A percentile compares a stretch with the other conserved stretches of the same genome.
Conservation (phyloP, 2,329 filamentous ascomycete species). For the Phialophora macrospora region DNA sequence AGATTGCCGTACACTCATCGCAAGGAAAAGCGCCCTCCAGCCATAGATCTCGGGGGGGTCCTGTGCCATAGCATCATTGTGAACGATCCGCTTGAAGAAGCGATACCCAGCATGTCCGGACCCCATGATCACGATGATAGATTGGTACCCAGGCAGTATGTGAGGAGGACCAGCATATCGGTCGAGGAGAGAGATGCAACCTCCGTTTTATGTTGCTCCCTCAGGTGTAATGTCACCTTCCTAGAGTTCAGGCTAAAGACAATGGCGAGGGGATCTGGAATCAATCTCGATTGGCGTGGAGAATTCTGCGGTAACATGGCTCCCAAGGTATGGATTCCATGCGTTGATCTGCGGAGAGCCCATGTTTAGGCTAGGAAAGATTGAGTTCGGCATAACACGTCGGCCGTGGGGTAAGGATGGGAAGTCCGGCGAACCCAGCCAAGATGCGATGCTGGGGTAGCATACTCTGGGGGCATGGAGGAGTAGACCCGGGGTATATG, state of each 20-base stretch:
- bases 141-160: background rate
- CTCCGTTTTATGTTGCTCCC: slow-evolving; percentile 3
- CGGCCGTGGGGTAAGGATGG: background rate
- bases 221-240: slow-evolving; percentile 11
- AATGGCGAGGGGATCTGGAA: background rate
- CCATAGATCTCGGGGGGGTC: slow-evolving; percentile 72
- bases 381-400: background rate
- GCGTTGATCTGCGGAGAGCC: background rate
- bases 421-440: background rate
- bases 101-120: slow-evolving; percentile 12
- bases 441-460: background rate
- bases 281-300: background rate
- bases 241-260: slow-evolving; percentile 2
- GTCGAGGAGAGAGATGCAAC: background rate
- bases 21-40: slow-evolving; percentile 69
- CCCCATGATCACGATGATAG: background rate
- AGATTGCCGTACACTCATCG: slow-evolving; percentile 57
- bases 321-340: background rate
- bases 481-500: background rate
- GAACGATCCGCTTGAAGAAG: slow-evolving; percentile 62
- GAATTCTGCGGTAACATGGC: background rate
- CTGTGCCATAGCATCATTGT: slow-evolving; percentile 71
- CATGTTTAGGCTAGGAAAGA: background rate
- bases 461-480: background rate
- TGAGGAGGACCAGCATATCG: background rate